Conservation (phyloP, 495 filamentous ascomycete genomes). For the Podospora sp. region DNA sequence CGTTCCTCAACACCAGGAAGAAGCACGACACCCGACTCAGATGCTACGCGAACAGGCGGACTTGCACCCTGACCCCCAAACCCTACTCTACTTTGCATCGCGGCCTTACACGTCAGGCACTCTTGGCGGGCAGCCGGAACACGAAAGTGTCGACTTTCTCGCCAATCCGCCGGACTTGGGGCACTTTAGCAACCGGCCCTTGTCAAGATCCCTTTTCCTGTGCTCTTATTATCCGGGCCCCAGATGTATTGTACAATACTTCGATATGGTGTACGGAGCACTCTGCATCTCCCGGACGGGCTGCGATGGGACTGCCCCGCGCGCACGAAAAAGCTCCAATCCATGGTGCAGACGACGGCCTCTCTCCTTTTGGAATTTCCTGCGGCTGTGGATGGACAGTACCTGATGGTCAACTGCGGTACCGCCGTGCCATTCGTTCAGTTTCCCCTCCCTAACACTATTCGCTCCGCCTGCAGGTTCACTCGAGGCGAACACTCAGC, state of each 20-base stretch:
- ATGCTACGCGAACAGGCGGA: neutral
- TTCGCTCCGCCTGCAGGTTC: neutral
- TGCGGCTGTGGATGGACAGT: neutral
- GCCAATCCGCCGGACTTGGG: neutral
- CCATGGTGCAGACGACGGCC: neutral
- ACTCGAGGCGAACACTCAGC: conserved; percentile 3
- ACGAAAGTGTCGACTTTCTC: neutral
- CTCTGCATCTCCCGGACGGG: neutral
- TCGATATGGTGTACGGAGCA: conserved; percentile 4
- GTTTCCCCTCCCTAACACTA: neutral
- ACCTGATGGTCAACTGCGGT: neutral
- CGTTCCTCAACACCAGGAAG: neutral
- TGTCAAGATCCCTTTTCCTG: neutral
- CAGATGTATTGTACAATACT: neutral
- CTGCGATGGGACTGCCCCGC: neutral
- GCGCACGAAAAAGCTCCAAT: neutral
- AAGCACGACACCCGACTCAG: conserved; percentile 7
- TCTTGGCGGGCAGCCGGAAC: neutral
- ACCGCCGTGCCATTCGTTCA: neutral
- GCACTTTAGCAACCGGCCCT: neutral
- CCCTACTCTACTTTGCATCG: neutral
- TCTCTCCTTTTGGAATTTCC: neutral
- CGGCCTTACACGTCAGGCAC: neutral
- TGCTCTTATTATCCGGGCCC: conserved; percentile 9
- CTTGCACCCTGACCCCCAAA: neutral